These are phyloP conservation scores for Trametes hirsuta DNA, from an alignment of 1,284 basidiomycete genomes.

Conservation along the genomic window DNA sequence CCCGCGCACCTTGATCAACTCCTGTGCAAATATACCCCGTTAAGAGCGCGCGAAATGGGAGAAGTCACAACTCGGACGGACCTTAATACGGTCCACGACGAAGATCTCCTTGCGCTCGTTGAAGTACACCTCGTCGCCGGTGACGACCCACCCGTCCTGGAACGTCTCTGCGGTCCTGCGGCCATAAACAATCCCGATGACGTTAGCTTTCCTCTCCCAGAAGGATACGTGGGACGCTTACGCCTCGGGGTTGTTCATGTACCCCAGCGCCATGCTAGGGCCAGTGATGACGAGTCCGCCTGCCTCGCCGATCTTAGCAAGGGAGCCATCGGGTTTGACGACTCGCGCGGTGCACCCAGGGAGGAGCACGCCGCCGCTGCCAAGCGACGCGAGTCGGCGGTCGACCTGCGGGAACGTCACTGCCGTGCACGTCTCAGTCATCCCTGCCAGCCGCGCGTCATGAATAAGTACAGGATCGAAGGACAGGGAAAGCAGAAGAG, in stretches of 20 bases:
- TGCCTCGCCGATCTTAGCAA: conserved; percentile 41
- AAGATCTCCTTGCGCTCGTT: conserved; percentile 45
- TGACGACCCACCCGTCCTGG: conserved; percentile 48
- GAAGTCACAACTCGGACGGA: conserved; percentile 10
- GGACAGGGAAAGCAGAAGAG: background rate
- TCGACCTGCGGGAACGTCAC: conserved; percentile 37
- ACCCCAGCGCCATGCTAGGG: conserved; percentile 44
- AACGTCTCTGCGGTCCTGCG: conserved; percentile 47
- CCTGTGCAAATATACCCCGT: conserved; percentile 5
- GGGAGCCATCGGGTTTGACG: conserved; percentile 44
- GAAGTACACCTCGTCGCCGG: conserved; percentile 48
- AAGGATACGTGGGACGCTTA: conserved; percentile 30
- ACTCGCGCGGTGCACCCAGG: conserved; percentile 43
- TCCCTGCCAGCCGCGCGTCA: conserved; percentile 29
- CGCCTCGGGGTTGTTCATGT: conserved; percentile 45
- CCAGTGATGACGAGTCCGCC: conserved; percentile 47
- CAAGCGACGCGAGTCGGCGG: conserved; percentile 32
- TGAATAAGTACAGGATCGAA: background rate
- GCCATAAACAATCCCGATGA: background rate
- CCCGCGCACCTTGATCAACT: conserved; percentile 29
- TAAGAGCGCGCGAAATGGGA: background rate
- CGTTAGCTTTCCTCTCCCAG: background rate
- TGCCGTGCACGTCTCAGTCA: conserved; percentile 55
- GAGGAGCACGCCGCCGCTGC: conserved; percentile 44
- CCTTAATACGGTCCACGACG: conserved; percentile 50